Conservation (phyloP, 2,329 filamentous ascomycete species). For the Gaeumannomyces tritici region DNA sequence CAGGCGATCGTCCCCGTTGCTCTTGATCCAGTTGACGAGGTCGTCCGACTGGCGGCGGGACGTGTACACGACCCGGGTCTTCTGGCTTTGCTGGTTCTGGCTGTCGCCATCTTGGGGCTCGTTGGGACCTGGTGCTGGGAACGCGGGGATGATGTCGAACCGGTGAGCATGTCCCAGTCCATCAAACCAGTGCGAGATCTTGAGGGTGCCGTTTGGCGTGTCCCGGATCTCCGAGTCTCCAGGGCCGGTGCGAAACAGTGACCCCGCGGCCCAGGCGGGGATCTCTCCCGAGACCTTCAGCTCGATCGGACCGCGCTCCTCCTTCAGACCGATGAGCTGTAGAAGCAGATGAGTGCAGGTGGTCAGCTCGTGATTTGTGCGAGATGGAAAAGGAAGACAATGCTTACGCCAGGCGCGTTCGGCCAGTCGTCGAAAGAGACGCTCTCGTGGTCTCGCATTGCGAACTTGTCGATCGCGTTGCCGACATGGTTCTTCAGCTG, state of each 20-base stretch:
- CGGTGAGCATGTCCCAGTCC: constrained; percentile 62
- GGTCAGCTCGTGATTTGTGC: neutral
- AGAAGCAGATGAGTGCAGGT: neutral
- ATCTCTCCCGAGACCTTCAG: constrained; percentile 57
- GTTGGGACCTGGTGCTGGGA: constrained; percentile 26
- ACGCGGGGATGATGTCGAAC: constrained; percentile 52
- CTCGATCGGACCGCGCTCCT: constrained; percentile 55
- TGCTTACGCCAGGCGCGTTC: neutral
- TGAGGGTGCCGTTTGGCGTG: constrained; percentile 48
- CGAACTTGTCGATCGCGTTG: neutral
- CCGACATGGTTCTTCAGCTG: no score
- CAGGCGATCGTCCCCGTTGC: constrained; percentile 43
- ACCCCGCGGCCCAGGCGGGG: constrained; percentile 61
- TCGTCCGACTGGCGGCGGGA: constrained; percentile 60
- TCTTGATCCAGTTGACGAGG: constrained; percentile 49
- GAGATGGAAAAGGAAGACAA: neutral
- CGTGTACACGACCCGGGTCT: constrained; percentile 52
- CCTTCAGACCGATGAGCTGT: constrained; percentile 59
- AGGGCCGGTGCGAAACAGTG: constrained; percentile 66
- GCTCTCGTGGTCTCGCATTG: neutral
- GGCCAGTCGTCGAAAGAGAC: neutral
- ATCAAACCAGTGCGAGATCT: constrained; percentile 72
- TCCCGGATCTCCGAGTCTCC: constrained; percentile 52
- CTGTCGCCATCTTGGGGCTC: constrained; percentile 7
- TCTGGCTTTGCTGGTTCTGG: constrained; percentile 5